Conservation (phyloP, 768 basidiomycete species). For the Holtermannia corniformis region DNA sequence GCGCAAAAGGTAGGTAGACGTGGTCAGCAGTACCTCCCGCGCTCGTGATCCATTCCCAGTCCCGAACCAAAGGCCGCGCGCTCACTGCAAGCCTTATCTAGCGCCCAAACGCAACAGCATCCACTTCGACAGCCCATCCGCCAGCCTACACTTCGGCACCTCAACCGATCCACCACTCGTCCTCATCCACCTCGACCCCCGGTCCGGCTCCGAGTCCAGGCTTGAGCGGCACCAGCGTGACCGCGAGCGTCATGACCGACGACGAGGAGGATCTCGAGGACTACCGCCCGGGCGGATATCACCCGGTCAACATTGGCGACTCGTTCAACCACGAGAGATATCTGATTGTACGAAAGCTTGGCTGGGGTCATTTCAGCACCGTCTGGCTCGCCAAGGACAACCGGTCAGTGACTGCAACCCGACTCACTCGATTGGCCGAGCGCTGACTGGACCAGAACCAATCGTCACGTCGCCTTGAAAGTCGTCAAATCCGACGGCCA, state of each 20-base stretch:
- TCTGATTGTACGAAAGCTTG: slow-evolving; percentile 77
- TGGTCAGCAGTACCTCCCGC: too few species aligned
- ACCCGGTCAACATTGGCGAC: slow-evolving; percentile 69
- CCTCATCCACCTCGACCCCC: background rate
- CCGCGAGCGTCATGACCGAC: slow-evolving; percentile 37
- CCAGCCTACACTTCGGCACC: background rate
- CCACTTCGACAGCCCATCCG: background rate
- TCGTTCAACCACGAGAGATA: slow-evolving; percentile 77
- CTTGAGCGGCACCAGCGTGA: background rate
- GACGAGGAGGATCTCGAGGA: slow-evolving; percentile 78
- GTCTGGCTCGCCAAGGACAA: slow-evolving; percentile 43
- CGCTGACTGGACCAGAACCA: slow-evolving; percentile 51
- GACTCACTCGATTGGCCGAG: background rate
- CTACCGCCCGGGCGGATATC: slow-evolving; percentile 53
- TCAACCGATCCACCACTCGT: background rate
- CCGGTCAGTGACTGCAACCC: slow-evolving; percentile 27
- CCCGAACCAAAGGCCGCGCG: too few species aligned
- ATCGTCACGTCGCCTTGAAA: slow-evolving; percentile 95
- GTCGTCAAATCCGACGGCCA: slow-evolving; percentile 95
- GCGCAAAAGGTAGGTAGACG: background rate
- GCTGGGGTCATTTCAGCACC: slow-evolving; percentile 46
- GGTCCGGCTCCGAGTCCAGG: background rate
- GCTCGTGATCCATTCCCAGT: too few species aligned
- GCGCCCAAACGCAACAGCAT: background rate
- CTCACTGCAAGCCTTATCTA: background rate